Evolutionary conservation across 371 early-diverging fungal species (phyloP).

Genomic region (Rhizopus sp.): DNA sequence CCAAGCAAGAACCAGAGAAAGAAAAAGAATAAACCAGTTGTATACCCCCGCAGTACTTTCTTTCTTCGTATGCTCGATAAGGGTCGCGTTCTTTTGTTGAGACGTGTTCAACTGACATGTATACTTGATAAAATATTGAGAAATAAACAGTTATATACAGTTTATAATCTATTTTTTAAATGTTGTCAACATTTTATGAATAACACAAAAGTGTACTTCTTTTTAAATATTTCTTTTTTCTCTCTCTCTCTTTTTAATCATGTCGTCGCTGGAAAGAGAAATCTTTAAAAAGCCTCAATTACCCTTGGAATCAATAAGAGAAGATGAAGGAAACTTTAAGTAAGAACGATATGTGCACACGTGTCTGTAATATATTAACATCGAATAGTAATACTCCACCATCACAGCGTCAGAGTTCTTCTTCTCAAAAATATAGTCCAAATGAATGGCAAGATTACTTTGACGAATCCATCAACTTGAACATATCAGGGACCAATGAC

Average conservation of each 20-base stretch:
- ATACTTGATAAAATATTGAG: too few relatives aligned
- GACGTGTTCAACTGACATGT: too few relatives aligned
- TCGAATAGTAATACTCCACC: too few relatives aligned
- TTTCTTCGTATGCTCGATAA: too few relatives aligned
- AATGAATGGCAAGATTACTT: constrained; percentile 42
- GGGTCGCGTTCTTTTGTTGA: too few relatives aligned
- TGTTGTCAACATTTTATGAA: too few relatives aligned
- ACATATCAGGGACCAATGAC: constrained; percentile 27
- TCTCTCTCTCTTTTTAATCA: constrained; percentile 1
- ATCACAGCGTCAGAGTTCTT: not conserved
- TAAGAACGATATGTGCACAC: not conserved
- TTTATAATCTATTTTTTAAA: too few relatives aligned
- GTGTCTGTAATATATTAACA: too few relatives aligned
- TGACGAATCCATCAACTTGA: constrained; percentile 30
- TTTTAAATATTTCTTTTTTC: constrained; percentile 3
- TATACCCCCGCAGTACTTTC: too few relatives aligned
- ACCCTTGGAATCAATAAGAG: constrained; percentile 19
- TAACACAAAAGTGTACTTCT: too few relatives aligned
- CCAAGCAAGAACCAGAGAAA: constrained; percentile 72
- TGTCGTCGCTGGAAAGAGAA: constrained; percentile 49
- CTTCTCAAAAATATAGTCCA: constrained; percentile 24
- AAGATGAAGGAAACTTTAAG: constrained; percentile 14
- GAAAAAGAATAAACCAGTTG: too few relatives aligned
- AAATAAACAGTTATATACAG: too few relatives aligned
- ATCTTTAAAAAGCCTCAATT: constrained; percentile 34